These are phyloP conservation scores for Coniochaeta sp. DNA, from an alignment of 2,329 filamentous ascomycete genomes.

Conservation along the genomic window DNA sequence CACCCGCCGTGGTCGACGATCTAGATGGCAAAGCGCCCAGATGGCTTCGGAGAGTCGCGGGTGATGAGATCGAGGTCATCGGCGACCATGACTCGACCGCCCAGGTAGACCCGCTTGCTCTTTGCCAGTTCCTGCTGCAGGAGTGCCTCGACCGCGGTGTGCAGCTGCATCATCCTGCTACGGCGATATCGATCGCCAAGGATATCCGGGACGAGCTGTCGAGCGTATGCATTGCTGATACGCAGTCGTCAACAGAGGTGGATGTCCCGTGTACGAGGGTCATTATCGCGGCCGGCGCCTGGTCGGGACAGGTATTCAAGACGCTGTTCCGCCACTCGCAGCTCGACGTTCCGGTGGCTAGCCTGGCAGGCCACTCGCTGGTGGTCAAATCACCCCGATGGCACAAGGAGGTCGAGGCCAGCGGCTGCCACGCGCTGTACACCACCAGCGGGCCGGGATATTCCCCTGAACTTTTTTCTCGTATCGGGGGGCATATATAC, in stretches of 20 bases:
- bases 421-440: constrained; percentile 61
- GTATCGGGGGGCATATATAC: constrained; percentile 62
- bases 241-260: constrained; percentile 32
- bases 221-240: constrained; percentile 41
- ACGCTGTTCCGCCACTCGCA: constrained; percentile 53
- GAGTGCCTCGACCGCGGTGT: constrained; percentile 54
- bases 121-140: constrained; percentile 59
- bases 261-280: constrained; percentile 57
- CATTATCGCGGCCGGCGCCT: constrained; percentile 62
- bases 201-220: constrained; percentile 43
- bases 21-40: constrained; percentile 14
- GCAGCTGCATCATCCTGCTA: constrained; percentile 56
- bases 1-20: constrained; percentile 21
- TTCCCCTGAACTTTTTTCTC: constrained; percentile 64
- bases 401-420: constrained; percentile 31
- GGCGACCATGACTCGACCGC: constrained; percentile 37
- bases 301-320: constrained; percentile 60
- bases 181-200: constrained; percentile 41
- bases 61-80: constrained; percentile 53
- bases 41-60: constrained; percentile 51
- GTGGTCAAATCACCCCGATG: constrained; percentile 55
- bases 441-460: constrained; percentile 50
- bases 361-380: constrained; percentile 65
- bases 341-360: constrained; percentile 46
- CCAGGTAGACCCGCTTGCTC: constrained; percentile 53